Conservation (phyloP, 371 early-diverging fungal genomes). For the Rhizopus sp. region DNA sequence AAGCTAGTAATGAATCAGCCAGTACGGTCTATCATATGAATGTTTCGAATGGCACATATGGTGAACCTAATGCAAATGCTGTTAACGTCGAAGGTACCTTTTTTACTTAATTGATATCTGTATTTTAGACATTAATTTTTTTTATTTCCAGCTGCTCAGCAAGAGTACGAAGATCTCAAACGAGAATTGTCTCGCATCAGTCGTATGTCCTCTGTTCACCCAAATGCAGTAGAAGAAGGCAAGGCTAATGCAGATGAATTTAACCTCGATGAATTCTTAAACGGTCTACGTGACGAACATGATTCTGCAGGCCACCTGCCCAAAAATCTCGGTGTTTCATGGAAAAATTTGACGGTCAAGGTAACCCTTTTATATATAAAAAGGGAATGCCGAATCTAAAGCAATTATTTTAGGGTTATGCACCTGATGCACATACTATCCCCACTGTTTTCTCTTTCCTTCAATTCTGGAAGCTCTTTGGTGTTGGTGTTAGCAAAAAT, state of each 20-base stretch:
- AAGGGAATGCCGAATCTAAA: neutral
- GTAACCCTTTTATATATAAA: neutral
- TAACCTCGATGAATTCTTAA: slow-evolving; percentile 24
- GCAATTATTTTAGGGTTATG: slow-evolving; percentile 28
- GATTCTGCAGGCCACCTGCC: slow-evolving; percentile 40
- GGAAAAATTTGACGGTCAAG: slow-evolving; percentile 42
- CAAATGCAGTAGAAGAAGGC: slow-evolving; percentile 23
- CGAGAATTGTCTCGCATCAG: slow-evolving; percentile 35
- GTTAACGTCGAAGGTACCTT: slow-evolving; percentile 33
- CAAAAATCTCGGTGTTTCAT: slow-evolving; percentile 51
- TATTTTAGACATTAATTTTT: neutral
- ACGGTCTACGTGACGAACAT: slow-evolving; percentile 19
- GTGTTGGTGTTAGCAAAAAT: slow-evolving; percentile 28
- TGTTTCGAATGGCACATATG: slow-evolving; percentile 21
- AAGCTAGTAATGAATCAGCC: neutral
- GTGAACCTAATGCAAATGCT: slow-evolving; percentile 41
- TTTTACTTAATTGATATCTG: neutral
- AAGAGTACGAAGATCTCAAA: slow-evolving; percentile 36
- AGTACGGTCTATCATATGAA: neutral
- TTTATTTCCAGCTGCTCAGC: slow-evolving; percentile 30
- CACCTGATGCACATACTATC: slow-evolving; percentile 27
- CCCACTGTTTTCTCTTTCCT: slow-evolving; percentile 15
- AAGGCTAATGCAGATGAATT: slow-evolving; percentile 15
- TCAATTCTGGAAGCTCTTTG: slow-evolving; percentile 31
- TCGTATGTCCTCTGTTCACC: slow-evolving; percentile 20